Conservation (phyloP, 2,329 filamentous ascomycete genomes). For the Orbilia quercus region DNA sequence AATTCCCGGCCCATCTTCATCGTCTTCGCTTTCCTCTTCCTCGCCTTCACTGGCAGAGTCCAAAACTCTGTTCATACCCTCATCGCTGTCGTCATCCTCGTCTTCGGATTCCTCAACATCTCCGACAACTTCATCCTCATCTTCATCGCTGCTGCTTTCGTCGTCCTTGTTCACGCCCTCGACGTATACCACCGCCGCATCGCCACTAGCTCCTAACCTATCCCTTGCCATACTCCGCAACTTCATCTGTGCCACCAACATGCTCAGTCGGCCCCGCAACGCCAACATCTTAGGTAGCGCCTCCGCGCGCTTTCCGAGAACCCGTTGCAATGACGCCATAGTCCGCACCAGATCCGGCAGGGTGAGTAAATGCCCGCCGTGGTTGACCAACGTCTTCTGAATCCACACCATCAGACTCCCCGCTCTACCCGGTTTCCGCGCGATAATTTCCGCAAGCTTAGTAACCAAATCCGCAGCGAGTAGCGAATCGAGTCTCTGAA, state of each 20-base stretch:
- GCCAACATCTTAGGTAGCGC: constrained; percentile 84
- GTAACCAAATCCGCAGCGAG: constrained; percentile 82
- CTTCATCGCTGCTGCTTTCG: constrained; percentile 64
- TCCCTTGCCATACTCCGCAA: constrained; percentile 77
- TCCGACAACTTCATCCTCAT: constrained; percentile 62
- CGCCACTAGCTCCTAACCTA: constrained; percentile 63
- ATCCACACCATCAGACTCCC: constrained; percentile 94
- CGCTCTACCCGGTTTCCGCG: constrained; percentile 86
- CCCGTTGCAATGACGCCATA: constrained; percentile 81
- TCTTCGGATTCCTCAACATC: constrained; percentile 67
- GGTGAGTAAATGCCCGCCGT: constrained; percentile 88
- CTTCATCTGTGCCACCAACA: constrained; percentile 89
- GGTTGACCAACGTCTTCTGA: constrained; percentile 90
- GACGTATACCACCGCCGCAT: constrained; percentile 72
- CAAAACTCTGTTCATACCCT: constrained; percentile 69
- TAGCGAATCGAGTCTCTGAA: constrained; percentile 86
- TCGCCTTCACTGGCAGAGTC: constrained; percentile 67
- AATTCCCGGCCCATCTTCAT: constrained; percentile 62
- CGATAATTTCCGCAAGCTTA: constrained; percentile 85
- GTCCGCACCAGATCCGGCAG: constrained; percentile 84
- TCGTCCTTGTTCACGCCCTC: constrained; percentile 69
- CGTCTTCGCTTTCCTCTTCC: constrained; percentile 68
- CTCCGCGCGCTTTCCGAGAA: constrained; percentile 85
- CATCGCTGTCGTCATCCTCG: constrained; percentile 63
- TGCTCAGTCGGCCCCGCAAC: constrained; percentile 93